Evolutionary conservation across 2,329 filamentous ascomycete genomes (phyloP).

Genomic region (Diaporthe velutina): DNA sequence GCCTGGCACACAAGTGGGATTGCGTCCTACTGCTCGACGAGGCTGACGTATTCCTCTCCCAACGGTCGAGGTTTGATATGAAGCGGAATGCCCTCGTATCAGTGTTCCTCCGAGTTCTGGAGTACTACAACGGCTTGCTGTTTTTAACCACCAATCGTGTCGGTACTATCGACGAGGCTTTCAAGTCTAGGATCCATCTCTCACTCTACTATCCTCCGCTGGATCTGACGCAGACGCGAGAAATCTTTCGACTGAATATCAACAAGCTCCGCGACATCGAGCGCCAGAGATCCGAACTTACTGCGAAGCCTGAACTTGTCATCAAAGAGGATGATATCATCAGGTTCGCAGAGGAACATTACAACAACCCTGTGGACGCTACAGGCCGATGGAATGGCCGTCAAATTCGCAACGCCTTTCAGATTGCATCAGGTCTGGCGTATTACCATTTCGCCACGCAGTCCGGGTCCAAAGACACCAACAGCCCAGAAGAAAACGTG

Average conservation of each 20-base stretch:
- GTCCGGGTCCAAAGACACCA: neutral
- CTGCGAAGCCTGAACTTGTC: neutral
- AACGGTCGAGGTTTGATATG: conserved; percentile 41
- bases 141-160: conserved; percentile 53
- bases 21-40: conserved; percentile 47
- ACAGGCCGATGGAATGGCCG: conserved; percentile 5
- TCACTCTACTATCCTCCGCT: conserved; percentile 49
- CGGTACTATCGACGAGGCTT: conserved; percentile 51
- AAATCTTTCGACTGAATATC: conserved; percentile 48
- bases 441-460: conserved; percentile 1
- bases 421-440: neutral
- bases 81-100: conserved; percentile 46
- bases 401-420: conserved; percentile 23
- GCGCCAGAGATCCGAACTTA: neutral
- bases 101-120: conserved; percentile 52
- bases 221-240: conserved; percentile 39
- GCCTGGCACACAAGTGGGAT: conserved; percentile 45
- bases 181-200: conserved; percentile 52
- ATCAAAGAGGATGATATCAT: neutral
- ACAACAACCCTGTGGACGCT: neutral
- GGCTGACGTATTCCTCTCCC: too few species aligned
- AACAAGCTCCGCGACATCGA: conserved; percentile 17
- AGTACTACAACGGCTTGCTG: conserved; percentile 52
- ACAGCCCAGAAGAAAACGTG: neutral
- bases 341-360: neutral